Base-by-base conservation (phyloP, 257 asterid genomes). In the Nicotiana attenuata region DNA sequence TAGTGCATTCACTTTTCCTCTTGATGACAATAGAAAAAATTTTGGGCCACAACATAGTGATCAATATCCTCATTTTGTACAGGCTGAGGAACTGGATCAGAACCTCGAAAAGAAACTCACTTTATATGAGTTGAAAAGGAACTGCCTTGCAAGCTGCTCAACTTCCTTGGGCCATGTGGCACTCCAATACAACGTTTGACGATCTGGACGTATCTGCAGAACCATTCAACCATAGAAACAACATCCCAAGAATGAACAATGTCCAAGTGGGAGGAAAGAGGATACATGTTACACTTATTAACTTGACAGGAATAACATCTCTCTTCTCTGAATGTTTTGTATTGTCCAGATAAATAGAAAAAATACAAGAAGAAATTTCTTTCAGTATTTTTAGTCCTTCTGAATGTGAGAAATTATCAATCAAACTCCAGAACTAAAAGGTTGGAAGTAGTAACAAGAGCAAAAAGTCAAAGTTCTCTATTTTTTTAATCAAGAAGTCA, bases 161-260 rank as follows among this genome's bases (percentile, higher is more conserved):
- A 96, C 99, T 87, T 96, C 99, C 92, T 92, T 96, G 47, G 99
- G 99, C 99, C 99, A 96, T 31, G 99, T 96, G 65, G 99, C 99
- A 91, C 99, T 96, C 99, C 99, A 96, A 86, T 96, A 96, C 83
- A 96, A 88, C 47, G 99, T 96, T 84, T 96, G 99, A 83, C 98
- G 99, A 83, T 96, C 99, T 14, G 99, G 97, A 66, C 99, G 97
- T 75, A 96, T 96, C 99, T 96, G 92, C 86, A 88, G 33, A 85
- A 59, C 15, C 73, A 77, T 38, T 60, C 68, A 61, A 66, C 52
- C 65, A 35, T 24, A 63, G 67, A 81, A 56, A 19, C 67, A 79
- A 59, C 84, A 82, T 63, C 82, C 76, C 57, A 65, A 78, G 76
- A 59, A 64, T 81, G 31, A 67, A 76, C 86, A 84, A 38, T 52